phyloP scores from a whole-genome alignment of 768 basidiomycete genomes.

The Lentinula raphanica region DNA sequence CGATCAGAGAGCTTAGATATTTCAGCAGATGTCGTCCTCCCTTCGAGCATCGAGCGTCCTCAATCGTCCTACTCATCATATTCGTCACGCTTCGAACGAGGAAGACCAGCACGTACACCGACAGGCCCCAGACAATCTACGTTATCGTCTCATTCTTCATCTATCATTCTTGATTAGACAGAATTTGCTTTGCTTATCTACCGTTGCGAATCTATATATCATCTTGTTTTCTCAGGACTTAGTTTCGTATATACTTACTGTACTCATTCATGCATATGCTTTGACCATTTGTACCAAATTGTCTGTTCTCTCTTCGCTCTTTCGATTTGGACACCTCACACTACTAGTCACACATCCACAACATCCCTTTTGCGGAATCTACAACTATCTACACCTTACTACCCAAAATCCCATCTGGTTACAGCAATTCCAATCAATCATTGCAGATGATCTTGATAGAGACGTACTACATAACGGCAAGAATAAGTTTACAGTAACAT shows the following conservation, averaged over 20 bases:
- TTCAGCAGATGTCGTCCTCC: not conserved
- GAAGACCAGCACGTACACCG: not conserved
- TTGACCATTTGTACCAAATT: not conserved
- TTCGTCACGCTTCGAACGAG: not conserved
- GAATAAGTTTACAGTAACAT: not conserved
- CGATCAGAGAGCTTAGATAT: constrained; percentile 1
- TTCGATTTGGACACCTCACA: not conserved
- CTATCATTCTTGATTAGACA: not conserved
- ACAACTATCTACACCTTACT: not conserved
- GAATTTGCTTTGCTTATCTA: not conserved
- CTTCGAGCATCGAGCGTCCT: not conserved
- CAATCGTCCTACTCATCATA: not conserved
- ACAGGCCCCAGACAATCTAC: not conserved
- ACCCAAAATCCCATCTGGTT: not conserved
- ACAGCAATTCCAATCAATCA: too few relatives aligned
- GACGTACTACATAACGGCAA: not conserved
- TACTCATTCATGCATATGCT: too few relatives aligned
- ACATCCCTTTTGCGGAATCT: not conserved
- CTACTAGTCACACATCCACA: too few relatives aligned
- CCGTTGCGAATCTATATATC: not conserved
- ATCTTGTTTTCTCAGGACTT: not conserved
- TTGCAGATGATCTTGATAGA: not conserved
- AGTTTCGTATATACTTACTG: too few relatives aligned
- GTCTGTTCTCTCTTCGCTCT: not conserved
- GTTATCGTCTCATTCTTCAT: not conserved